Conservation (phyloP, 148 eudicot species). For the Amaranthus palmeri region DNA sequence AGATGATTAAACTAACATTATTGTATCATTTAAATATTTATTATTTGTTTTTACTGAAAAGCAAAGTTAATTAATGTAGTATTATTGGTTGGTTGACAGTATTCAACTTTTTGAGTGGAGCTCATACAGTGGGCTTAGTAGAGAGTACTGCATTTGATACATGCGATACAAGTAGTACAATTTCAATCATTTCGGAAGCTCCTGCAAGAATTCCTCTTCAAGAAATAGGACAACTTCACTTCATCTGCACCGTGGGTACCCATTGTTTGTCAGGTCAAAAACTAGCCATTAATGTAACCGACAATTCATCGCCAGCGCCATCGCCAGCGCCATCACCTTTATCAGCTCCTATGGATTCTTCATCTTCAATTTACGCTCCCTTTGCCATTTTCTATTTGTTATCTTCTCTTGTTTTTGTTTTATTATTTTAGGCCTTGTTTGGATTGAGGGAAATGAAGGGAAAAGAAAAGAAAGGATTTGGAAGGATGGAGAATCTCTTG, state of each 20-base stretch:
- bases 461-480: too few relatives aligned
- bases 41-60: too few relatives aligned
- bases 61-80: too few relatives aligned
- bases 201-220: conserved; percentile 1
- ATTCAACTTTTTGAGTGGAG: conserved; percentile 10
- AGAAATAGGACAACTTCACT: conserved; percentile 5
- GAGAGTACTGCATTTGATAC: conserved; percentile 2
- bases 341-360: too few relatives aligned
- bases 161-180: not conserved
- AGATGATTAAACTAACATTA: too few relatives aligned
- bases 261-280: conserved; percentile 1
- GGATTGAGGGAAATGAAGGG: too few relatives aligned
- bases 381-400: not conserved
- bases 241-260: conserved; percentile 3
- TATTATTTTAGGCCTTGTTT: too few relatives aligned
- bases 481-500: too few relatives aligned
- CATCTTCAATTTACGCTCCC: not conserved
- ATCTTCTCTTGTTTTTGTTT: not conserved
- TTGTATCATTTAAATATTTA: too few relatives aligned
- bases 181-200: not conserved
- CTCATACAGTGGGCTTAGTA: conserved; percentile 13
- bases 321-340: not conserved
- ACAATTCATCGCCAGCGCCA: not conserved
- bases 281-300: conserved; percentile 5
- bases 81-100: not conserved